Evolutionary conservation across 2,329 filamentous ascomycete species (phyloP), one percentile per base, ranked within the genome.

Genomic region (Neopestalotiopsis sp.): DNA sequence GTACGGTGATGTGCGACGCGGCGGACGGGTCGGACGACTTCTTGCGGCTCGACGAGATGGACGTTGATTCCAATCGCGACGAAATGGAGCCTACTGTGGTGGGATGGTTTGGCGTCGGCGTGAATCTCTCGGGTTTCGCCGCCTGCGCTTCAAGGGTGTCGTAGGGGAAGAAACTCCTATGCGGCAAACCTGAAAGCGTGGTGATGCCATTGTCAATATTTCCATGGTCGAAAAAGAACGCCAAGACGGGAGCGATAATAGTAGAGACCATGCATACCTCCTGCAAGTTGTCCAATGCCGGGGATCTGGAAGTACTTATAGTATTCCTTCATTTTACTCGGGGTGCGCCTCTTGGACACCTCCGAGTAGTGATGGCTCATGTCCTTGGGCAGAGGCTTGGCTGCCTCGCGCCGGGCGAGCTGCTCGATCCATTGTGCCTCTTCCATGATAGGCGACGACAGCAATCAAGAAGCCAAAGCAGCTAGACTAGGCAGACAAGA

Each of bases 131-230:
- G 7, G 94, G 91, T 71, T 89, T 88, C 40, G 94, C 93, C 70
- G 92, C 89, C 72, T 92, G 90, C 56, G 94, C 93, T 81, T 97
- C 94, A 71, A 98, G 89, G 0, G 94, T 96, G 75, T 98, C 94
- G 80, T 92, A 97, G 9, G 95, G 95, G 77, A 98, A 98, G 82
- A 94, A 94, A 69, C 88, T 87, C 53, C 91, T 85, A 79, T 96
- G 91, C 17, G 95, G 95, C 28, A 97, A 88, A 70, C 94, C 93
- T 95, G 71, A 38, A 24, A 63, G 56, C 13, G 49, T 14, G 24
- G n/a, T 2, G 6, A 17, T 13, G 24, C 12, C 9, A 30, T 20
- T 57, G 30, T 62, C 38, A 20, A 38, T n/a, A 38, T 56, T 9
- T 28, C 3, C 61, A n/a, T 28, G 5, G n/a, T 28, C 32, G 28